These are phyloP conservation scores for Lactuca saligna DNA, from an alignment of 129 eudicot species.

Conservation along the genomic window DNA sequence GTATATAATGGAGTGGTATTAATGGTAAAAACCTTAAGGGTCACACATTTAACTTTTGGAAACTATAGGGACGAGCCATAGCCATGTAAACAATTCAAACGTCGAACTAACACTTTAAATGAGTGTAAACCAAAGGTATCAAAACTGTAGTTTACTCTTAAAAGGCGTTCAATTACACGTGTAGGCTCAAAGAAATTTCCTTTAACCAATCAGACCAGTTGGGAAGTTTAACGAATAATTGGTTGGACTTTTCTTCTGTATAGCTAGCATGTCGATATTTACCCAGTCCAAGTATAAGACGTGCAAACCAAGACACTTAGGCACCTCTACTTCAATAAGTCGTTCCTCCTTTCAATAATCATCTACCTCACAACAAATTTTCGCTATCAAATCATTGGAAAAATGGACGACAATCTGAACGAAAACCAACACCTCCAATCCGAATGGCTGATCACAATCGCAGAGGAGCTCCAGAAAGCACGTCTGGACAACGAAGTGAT, in stretches of 20 bases:
- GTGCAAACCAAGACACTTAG: conserved; percentile 4
- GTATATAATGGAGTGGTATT: too few relatives aligned
- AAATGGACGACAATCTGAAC: neutral
- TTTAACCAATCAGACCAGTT: neutral
- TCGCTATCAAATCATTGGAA: neutral
- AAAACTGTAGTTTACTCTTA: too few relatives aligned
- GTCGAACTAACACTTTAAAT: too few relatives aligned
- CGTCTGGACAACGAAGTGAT: conserved; percentile 43
- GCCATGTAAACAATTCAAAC: too few relatives aligned
- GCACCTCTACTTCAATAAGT: neutral
- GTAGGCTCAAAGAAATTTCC: too few relatives aligned
- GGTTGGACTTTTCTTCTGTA: neutral
- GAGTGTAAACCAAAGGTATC: too few relatives aligned
- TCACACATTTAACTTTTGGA: too few relatives aligned
- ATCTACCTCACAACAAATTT: too few relatives aligned
- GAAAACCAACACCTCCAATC: conserved; percentile 25
- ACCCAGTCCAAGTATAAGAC: conserved; percentile 3
- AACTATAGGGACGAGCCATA: too few relatives aligned
- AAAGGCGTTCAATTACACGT: too few relatives aligned
- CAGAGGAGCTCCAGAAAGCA: conserved; percentile 50
- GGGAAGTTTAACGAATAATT: neutral
- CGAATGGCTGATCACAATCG: conserved; percentile 55
- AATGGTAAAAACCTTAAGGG: too few relatives aligned
- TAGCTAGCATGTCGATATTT: neutral
- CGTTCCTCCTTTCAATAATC: neutral